A percentile compares a stretch with the other conserved stretches of the same genome.
Conservation (phyloP, 768 basidiomycete genomes). For the Dioszegia crocea region DNA sequence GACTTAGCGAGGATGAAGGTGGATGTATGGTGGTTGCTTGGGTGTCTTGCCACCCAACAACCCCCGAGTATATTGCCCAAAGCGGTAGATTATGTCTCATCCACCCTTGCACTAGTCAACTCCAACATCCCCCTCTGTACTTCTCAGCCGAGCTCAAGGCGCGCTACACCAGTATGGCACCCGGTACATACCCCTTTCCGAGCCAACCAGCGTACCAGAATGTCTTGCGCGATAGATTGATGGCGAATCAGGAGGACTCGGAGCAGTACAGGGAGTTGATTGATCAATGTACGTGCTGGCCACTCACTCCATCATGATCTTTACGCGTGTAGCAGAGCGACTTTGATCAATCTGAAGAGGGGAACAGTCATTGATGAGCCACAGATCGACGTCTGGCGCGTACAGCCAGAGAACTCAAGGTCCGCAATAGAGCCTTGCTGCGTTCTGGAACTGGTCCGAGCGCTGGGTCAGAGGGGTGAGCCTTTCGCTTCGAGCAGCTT, state of each 20-base stretch:
- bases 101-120: neutral
- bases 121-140: no score
- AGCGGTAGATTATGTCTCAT: neutral
- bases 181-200: neutral
- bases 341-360: no score
- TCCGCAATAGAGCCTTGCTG: constrained; percentile 82
- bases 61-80: neutral
- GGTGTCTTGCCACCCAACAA: neutral
- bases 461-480: constrained; percentile 36
- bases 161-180: neutral
- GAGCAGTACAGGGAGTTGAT: constrained; percentile 77
- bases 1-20: no score
- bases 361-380: neutral
- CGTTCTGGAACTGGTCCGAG: constrained; percentile 61
- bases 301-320: neutral
- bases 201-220: constrained; percentile 64
- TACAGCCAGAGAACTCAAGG: constrained; percentile 84
- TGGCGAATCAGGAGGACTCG: constrained; percentile 75
- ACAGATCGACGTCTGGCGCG: constrained; percentile 85
- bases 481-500: no score
- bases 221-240: constrained; percentile 63
- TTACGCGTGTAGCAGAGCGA: neutral
- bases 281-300: constrained; percentile 75
- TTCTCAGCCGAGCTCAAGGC: neutral
- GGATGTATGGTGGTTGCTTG: neutral